Evolutionary conservation across 768 basidiomycete genomes (phyloP).

Genomic region (Lactarius vividus): DNA sequence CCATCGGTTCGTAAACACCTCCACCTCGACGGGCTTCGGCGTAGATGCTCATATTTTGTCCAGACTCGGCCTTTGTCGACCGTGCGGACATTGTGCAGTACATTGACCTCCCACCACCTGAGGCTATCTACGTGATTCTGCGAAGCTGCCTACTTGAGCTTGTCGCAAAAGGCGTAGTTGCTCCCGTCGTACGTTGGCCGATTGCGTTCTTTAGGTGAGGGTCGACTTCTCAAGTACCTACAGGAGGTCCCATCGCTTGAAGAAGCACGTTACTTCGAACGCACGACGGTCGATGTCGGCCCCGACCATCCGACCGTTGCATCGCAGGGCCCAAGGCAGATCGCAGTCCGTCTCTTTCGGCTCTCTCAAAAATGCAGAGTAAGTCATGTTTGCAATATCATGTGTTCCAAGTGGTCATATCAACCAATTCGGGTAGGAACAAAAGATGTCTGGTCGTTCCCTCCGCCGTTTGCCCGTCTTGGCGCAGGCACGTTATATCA

Average conservation of each 20-base stretch:
- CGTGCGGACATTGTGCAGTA: conserved; percentile 97
- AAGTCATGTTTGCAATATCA: conserved; percentile 31
- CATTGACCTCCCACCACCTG: conserved; percentile 84
- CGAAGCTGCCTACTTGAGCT: conserved; percentile 81
- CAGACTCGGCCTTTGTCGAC: conserved; percentile 94
- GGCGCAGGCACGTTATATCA: conserved; percentile 82
- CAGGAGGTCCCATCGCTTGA: conserved; percentile 63
- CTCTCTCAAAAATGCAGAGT: conserved; percentile 83
- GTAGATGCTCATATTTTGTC: conserved; percentile 6
- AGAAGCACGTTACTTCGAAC: conserved; percentile 57
- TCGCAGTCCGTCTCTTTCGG: conserved; percentile 56
- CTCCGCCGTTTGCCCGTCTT: conserved; percentile 92
- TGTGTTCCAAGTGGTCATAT: neutral
- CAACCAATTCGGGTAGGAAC: conserved; percentile 41
- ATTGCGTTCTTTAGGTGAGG: neutral
- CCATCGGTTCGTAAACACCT: conserved; percentile 65
- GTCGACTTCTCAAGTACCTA: neutral
- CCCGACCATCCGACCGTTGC: conserved; percentile 36
- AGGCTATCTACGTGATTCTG: conserved; percentile 92
- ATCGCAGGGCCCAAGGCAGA: conserved; percentile 46
- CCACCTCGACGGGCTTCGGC: neutral
- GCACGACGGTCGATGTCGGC: conserved; percentile 26
- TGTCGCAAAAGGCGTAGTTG: conserved; percentile 66
- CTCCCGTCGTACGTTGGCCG: conserved; percentile 48
- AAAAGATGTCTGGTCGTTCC: conserved; percentile 90